phyloP scores from a whole-genome alignment of 1,284 basidiomycete genomes.

The Rhodofomes roseus region DNA sequence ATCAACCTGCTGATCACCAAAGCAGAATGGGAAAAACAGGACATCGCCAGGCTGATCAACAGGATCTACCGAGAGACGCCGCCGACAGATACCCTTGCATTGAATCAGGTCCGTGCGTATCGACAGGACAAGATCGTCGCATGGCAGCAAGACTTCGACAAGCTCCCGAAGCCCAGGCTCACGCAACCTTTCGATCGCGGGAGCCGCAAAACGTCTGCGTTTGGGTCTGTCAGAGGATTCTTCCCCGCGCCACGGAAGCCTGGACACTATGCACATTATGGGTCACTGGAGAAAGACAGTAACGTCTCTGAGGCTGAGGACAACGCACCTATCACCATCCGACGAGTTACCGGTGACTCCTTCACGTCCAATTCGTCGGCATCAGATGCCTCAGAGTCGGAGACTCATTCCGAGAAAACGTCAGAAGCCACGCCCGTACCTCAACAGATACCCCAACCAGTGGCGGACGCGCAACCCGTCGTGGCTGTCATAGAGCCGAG shows the following conservation, averaged over 20 bases:
- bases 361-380: conserved; percentile 47
- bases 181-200: conserved; percentile 43
- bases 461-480: conserved; percentile 4
- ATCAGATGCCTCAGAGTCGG: conserved; percentile 51
- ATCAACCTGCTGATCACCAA: conserved; percentile 68
- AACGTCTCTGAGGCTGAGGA: conserved; percentile 81
- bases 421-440: conserved; percentile 7
- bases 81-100: conserved; percentile 81
- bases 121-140: conserved; percentile 95
- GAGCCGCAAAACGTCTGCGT: conserved; percentile 53
- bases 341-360: conserved; percentile 51
- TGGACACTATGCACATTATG: conserved; percentile 44
- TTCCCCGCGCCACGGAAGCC: conserved; percentile 52
- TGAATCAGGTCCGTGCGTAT: conserved; percentile 85
- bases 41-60: conserved; percentile 76
- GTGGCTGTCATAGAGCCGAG: background rate
- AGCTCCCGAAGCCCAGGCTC: conserved; percentile 59
- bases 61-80: conserved; percentile 77
- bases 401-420: conserved; percentile 29
- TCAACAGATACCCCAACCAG: background rate
- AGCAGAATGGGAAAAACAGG: conserved; percentile 72
- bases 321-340: conserved; percentile 34
- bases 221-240: conserved; percentile 65
- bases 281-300: conserved; percentile 49
- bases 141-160: conserved; percentile 89